These are phyloP conservation scores for Gomphus sp. DNA, from an alignment of 1,284 basidiomycete genomes.

Conservation along the genomic window DNA sequence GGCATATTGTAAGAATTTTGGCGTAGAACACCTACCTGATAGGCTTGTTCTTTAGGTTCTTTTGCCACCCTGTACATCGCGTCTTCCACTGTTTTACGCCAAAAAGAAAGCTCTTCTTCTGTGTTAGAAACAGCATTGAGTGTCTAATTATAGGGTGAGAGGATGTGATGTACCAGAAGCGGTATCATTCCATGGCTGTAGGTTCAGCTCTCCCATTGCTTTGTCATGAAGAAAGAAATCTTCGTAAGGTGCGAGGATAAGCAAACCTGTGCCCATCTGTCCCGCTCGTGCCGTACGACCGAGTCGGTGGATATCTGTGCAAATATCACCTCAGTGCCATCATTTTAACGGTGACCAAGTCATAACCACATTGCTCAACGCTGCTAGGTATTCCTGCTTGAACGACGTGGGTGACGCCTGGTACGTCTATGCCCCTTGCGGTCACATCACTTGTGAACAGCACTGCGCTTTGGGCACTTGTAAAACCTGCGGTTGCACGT, in stretches of 20 bases:
- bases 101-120: background rate
- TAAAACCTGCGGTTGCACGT: conserved; percentile 44
- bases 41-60: conserved; percentile 40
- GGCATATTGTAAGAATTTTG: conserved; percentile 1
- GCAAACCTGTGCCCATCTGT: conserved; percentile 40
- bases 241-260: conserved; percentile 50
- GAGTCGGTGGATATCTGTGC: conserved; percentile 30
- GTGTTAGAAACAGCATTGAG: background rate
- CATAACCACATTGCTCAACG: conserved; percentile 27
- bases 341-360: background rate
- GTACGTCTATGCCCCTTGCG: conserved; percentile 39
- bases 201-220: conserved; percentile 33
- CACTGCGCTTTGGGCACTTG: conserved; percentile 32
- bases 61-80: conserved; percentile 22
- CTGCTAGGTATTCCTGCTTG: conserved; percentile 40
- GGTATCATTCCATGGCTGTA: conserved; percentile 20
- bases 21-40: conserved; percentile 17
- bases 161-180: conserved; percentile 11
- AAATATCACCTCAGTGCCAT: background rate
- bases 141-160: background rate
- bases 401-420: conserved; percentile 43
- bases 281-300: conserved; percentile 42
- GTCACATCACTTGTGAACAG: conserved; percentile 36
- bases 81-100: conserved; percentile 15
- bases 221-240: conserved; percentile 38